These are phyloP conservation scores for Saccharomycopsis fibuligera DNA, from an alignment of 805 yeast species.

Conservation along the genomic window DNA sequence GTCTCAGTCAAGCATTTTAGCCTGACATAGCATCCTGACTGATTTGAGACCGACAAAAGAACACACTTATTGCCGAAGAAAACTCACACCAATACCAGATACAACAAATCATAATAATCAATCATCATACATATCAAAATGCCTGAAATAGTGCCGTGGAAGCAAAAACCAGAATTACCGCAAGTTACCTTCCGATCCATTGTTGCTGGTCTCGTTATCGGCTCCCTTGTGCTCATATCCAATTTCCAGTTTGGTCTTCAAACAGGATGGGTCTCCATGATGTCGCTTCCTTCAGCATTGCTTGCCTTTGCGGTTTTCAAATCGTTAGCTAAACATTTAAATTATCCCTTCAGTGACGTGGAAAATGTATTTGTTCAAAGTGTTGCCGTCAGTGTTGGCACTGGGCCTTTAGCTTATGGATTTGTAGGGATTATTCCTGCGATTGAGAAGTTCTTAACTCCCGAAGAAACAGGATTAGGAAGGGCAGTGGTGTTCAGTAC, in stretches of 20 bases:
- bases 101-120: background rate
- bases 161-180: slow-evolving; percentile 32
- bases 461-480: slow-evolving; percentile 67
- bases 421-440: slow-evolving; percentile 96
- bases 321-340: slow-evolving; percentile 34
- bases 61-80: no score
- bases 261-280: slow-evolving; percentile 99
- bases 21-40: no score
- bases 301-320: slow-evolving; percentile 81
- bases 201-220: slow-evolving; percentile 73
- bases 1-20: no score
- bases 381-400: slow-evolving; percentile 93
- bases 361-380: slow-evolving; percentile 91
- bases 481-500: slow-evolving; percentile 32
- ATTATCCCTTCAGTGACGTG: slow-evolving; percentile 66
- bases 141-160: background rate
- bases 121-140: background rate
- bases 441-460: slow-evolving; percentile 76
- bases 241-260: slow-evolving; percentile 95
- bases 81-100: background rate
- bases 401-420: slow-evolving; percentile 95
- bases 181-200: slow-evolving; percentile 74
- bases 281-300: slow-evolving; percentile 92
- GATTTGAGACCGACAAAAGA: no score
- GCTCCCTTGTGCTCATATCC: slow-evolving; percentile 77